Evolutionary conservation across 202 grass and related monocot genomes (phyloP).

Genomic region (Thinopyrum obtusiflorum): DNA sequence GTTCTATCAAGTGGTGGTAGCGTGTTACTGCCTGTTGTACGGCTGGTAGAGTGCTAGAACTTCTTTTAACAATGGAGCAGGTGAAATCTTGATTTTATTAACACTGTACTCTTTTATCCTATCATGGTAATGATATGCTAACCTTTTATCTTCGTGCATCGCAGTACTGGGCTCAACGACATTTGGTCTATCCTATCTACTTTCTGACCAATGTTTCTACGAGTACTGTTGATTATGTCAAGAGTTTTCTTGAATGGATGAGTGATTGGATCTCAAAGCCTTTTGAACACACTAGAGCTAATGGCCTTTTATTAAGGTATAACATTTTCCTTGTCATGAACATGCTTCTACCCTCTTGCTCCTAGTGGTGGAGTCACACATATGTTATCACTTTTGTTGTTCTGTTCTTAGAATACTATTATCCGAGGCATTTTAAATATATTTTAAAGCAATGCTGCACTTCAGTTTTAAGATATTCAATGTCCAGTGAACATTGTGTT

Average conservation of each 20-base stretch:
- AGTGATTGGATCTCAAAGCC: constrained; percentile 87
- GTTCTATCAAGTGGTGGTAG: constrained; percentile 67
- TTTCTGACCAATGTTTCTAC: constrained; percentile 95
- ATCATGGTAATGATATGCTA: constrained; percentile 25
- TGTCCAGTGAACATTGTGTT: background rate
- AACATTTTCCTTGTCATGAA: background rate
- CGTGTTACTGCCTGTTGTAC: constrained; percentile 88
- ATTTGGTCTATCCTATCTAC: constrained; percentile 81
- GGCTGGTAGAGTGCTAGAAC: constrained; percentile 88
- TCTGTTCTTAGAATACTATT: constrained; percentile 7
- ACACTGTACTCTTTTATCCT: too few species aligned
- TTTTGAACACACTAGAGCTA: constrained; percentile 83
- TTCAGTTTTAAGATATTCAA: background rate
- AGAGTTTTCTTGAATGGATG: constrained; percentile 99
- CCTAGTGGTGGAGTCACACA: background rate
- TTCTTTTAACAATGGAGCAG: constrained; percentile 90
- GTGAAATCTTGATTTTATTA: constrained; percentile 38
- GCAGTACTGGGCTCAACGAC: constrained; percentile 80
- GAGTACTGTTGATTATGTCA: constrained; percentile 90
- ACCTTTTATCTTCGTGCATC: constrained; percentile 41
- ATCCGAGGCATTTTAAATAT: background rate
- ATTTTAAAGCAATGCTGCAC: background rate
- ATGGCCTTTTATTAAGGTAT: constrained; percentile 87
- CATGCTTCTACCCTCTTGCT: background rate
- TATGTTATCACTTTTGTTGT: constrained; percentile 1